Evolutionary conservation across 768 basidiomycete genomes (phyloP).

Genomic region (Mycena floridula): DNA sequence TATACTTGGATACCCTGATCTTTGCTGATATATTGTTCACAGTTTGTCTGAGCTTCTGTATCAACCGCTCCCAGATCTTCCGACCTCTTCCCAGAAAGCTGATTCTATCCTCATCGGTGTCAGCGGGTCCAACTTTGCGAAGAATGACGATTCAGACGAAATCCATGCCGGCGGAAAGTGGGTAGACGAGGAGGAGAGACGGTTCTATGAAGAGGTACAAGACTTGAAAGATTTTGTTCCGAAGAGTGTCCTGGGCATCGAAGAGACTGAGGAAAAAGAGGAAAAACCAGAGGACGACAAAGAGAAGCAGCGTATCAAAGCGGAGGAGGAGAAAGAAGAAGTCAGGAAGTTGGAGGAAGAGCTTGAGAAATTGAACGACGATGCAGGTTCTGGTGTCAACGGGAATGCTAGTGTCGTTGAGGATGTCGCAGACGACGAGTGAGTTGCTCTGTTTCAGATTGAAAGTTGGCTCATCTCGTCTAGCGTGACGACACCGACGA

Average conservation of each 20-base stretch:
- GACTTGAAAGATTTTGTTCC: conserved; percentile 93
- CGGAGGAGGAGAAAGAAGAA: conserved; percentile 69
- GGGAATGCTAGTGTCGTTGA: conserved; percentile 15
- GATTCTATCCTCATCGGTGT: conserved; percentile 76
- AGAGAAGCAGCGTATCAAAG: too few relatives aligned
- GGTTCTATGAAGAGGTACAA: conserved; percentile 89
- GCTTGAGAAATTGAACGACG: conserved; percentile 52
- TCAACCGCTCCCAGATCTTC: conserved; percentile 75
- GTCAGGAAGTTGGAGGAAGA: conserved; percentile 74
- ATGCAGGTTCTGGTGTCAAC: conserved; percentile 18
- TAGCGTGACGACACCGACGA: conserved; percentile 53
- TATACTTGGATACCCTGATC: conserved; percentile 6
- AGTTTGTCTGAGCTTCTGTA: conserved; percentile 91
- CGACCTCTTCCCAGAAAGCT: conserved; percentile 72
- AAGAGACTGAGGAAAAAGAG: conserved; percentile 35
- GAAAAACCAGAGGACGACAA: conserved; percentile 43
- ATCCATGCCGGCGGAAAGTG: conserved; percentile 78
- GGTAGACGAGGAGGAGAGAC: conserved; percentile 95
- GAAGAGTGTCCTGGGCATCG: conserved; percentile 76
- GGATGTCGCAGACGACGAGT: conserved; percentile 41
- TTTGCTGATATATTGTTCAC: conserved; percentile 7
- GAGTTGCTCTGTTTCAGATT: conserved; percentile 9
- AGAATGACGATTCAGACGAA: conserved; percentile 47
- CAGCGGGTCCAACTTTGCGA: conserved; percentile 28
- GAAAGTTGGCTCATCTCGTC: conserved; percentile 1